Base-by-base conservation (phyloP, 768 basidiomycete genomes). In the Auriscalpium vulgare region DNA sequence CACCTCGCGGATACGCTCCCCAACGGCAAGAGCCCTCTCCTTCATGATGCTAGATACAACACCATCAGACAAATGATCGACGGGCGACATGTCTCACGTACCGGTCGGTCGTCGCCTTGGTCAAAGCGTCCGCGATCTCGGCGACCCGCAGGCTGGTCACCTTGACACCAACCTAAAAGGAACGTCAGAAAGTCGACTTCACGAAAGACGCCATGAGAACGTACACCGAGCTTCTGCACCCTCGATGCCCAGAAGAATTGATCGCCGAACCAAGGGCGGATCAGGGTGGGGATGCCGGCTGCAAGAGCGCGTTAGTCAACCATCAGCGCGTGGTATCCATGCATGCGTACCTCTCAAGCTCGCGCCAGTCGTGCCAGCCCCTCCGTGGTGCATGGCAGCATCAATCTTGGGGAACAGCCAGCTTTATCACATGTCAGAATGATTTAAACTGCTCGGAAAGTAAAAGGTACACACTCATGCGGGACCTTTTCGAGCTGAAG, bases 241-340 rank as follows among this genome's bases (percentile, higher is more conserved):
- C 82, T 69, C 6, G 75, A 73, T 2, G 81, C 83, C 84, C 84
- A 83, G 67, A 83, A 83, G 63, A 73, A 83, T 60, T 84, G 83
- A 61, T 84, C 83, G 14, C 72, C 85, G 62, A 86, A 87, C 80
- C 81, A 87, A 1, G 85, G 84, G 60, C 81, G 81, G 64, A 87
- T 85, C 56, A 85, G 60, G 1, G 85, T 87, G 2, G 85, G 84
- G 36, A 84, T 74, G 1, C 84, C 83, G 38, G 81, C 79, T 65
- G 43, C 14, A 44, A 19, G 38, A 47, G 43, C 36, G 37, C 29
- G 29, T 29, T 29, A 29, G 29, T 29, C 29, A 4, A 29, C 29
- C 29, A 29, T 29, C 29, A 29, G 5, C 29, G 29, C 4, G 29
- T 29, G 5, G 29, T 29, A 29, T 29, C 29, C 29, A 29, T 29